phyloP scores from a whole-genome alignment of 2,329 filamentous ascomycete genomes.

The Calonectria hawksworthii region DNA sequence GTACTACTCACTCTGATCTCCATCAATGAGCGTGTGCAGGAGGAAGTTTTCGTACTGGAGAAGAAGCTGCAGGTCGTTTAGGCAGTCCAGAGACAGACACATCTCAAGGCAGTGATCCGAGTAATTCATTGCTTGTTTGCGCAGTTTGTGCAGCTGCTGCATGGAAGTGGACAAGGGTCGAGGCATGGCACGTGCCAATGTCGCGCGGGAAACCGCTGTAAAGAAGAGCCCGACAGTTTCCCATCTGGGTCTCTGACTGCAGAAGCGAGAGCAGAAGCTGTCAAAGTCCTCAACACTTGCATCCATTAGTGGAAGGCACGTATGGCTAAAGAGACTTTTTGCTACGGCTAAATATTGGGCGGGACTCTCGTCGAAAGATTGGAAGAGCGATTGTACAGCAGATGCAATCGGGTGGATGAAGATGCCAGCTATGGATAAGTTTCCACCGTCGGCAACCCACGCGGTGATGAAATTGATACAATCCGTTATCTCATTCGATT shows the following conservation, averaged over 20 bases:
- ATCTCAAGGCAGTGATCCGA: conserved; percentile 43
- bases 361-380: not conserved
- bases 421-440: conserved; percentile 14
- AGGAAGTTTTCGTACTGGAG: conserved; percentile 63
- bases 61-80: conserved; percentile 61
- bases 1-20: conserved; percentile 62
- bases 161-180: conserved; percentile 29
- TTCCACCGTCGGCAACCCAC: conserved; percentile 15
- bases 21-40: conserved; percentile 58
- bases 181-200: conserved; percentile 31
- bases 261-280: conserved; percentile 32
- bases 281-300: conserved; percentile 13
- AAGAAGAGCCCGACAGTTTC: conserved; percentile 44
- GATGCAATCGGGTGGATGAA: conserved; percentile 10
- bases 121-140: conserved; percentile 34
- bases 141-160: conserved; percentile 29
- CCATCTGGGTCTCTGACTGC: conserved; percentile 36
- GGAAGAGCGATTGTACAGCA: not conserved
- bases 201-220: conserved; percentile 40
- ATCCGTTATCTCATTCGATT: not conserved
- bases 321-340: conserved; percentile 26
- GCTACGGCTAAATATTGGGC: conserved; percentile 11
- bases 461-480: conserved; percentile 9
- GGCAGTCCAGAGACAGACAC: conserved; percentile 43
- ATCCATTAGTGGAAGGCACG: conserved; percentile 18